Evolutionary conservation across 139 green algal species (phyloP), one percentile per base, ranked within the genome.

Genomic region (Gonium pectorale): DNA sequence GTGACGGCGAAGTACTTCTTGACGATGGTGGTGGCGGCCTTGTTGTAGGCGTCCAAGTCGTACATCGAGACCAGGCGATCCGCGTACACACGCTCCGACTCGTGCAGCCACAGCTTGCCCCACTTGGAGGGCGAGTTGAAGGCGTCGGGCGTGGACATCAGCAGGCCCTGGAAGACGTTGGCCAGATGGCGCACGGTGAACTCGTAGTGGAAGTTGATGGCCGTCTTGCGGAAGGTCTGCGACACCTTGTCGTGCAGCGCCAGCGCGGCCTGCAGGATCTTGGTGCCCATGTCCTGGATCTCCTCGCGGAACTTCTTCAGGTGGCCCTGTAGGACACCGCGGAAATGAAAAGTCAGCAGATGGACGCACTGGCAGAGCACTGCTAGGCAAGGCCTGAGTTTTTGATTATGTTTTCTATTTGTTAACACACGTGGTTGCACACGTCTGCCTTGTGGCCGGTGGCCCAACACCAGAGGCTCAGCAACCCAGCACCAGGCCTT

Each of bases 161-260:
- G 92, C 90, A 97, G 87, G 49, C 94, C 95, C 75, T 97, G 94
- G 94, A 98, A 98, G 38, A 98, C 94, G 67, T 97, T 96, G 63
- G 94, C 90, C 63, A 98, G 85, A 83, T 98, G 95, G 67, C 95
- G 92, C 72, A 98, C 87, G 22, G 93, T 96, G 91, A 96, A 98
- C 90, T 98, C 95, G 73, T 98, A 98, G 88, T 98, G 95, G 90
- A 97, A 97, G 91, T 97, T 98, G 54, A 97, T 89, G 38, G 95
- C 95, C 21, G 95, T 97, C 93, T 97, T 97, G 70, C 95, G 88
- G 93, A 98, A 98, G 21, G 91, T 96, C 79, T 85, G 66, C 24
- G 89, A 91, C 69, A 98, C 95, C 78, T 93, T 92, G 51, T 97
- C 93, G 71, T 98, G 95, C 87, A 97, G 89, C 8, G 93, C 93